phyloP scores from a whole-genome alignment of 192 early-diverging fungal genomes.

The Backusella liffmaniae region DNA sequence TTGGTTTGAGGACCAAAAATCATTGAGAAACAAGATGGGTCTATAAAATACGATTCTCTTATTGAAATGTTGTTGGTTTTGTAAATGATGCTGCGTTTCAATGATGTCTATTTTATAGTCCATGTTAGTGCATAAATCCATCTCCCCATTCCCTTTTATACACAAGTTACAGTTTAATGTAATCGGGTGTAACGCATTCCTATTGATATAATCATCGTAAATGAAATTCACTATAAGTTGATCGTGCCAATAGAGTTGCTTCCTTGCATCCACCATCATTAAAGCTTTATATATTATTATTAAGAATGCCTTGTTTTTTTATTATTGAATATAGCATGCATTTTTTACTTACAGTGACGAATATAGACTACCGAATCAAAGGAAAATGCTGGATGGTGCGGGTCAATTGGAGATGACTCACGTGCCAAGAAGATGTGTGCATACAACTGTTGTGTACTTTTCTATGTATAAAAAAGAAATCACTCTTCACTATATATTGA shows the following conservation, averaged over 20 bases:
- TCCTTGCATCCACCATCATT: background rate
- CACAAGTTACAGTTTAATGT: constrained; percentile 40
- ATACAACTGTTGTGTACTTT: constrained; percentile 52
- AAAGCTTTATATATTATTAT: background rate
- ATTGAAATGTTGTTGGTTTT: background rate
- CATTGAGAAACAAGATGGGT: constrained; percentile 73
- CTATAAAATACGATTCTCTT: constrained; percentile 51
- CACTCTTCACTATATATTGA: background rate
- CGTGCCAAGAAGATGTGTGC: constrained; percentile 58
- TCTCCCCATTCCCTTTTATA: constrained; percentile 14
- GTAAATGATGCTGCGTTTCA: background rate
- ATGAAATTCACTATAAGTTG: constrained; percentile 71
- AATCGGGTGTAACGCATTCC: constrained; percentile 46
- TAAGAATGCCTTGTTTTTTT: background rate
- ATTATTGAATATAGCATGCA: too few relatives aligned
- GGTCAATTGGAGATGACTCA: constrained; percentile 41
- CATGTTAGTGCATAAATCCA: background rate
- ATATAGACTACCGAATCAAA: constrained; percentile 46
- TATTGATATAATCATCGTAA: constrained; percentile 47
- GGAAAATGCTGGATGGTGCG: constrained; percentile 33
- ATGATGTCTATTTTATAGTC: background rate
- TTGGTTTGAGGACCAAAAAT: constrained; percentile 78
- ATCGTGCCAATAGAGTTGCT: constrained; percentile 62
- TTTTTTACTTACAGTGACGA: constrained; percentile 45
- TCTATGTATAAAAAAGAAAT: background rate